Percentiles rank a stretch among this genome's conserved stretches.
phyloP scores from a whole-genome alignment of 1,139 yeast species.

The Sugiyamaella pinicola region DNA sequence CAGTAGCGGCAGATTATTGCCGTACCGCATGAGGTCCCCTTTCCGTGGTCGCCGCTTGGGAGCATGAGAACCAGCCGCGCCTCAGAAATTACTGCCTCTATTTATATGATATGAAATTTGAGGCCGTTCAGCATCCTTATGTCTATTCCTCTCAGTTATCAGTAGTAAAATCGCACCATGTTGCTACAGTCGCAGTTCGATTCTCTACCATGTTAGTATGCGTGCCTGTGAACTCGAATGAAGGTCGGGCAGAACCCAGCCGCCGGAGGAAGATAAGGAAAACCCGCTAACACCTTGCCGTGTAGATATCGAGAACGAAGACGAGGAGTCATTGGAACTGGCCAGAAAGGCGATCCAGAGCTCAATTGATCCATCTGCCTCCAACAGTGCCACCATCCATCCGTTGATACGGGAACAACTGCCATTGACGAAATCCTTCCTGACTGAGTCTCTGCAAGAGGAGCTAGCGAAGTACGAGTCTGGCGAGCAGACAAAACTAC shows the following conservation, averaged over 20 bases:
- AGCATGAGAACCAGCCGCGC: no score
- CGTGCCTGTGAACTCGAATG: no score
- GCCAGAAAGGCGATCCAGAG: slow-evolving; percentile 28
- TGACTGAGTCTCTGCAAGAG: slow-evolving; percentile 27
- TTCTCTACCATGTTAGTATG: slow-evolving; percentile 33
- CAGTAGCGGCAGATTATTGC: no score
- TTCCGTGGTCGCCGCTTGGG: no score
- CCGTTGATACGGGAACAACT: slow-evolving; percentile 18
- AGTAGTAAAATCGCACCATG: no score
- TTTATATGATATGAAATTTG: no score
- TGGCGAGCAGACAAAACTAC: slow-evolving; percentile 33
- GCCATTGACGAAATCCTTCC: slow-evolving; percentile 18
- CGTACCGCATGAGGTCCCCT: no score
- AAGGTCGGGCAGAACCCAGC: no score
- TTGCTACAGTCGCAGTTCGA: slow-evolving; percentile 27
- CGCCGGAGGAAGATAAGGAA: no score
- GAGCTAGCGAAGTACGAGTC: slow-evolving; percentile 35
- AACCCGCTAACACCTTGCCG: background rate
- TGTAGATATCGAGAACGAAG: slow-evolving; percentile 32
- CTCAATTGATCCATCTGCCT: slow-evolving; percentile 10
- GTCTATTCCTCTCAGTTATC: background rate
- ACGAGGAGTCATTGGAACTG: slow-evolving; percentile 27
- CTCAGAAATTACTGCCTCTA: no score
- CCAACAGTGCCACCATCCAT: slow-evolving; percentile 13
- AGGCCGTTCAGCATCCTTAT: no score